These are phyloP conservation scores for Lactarius psammicola DNA, from an alignment of 768 basidiomycete species.

Conservation along the genomic window DNA sequence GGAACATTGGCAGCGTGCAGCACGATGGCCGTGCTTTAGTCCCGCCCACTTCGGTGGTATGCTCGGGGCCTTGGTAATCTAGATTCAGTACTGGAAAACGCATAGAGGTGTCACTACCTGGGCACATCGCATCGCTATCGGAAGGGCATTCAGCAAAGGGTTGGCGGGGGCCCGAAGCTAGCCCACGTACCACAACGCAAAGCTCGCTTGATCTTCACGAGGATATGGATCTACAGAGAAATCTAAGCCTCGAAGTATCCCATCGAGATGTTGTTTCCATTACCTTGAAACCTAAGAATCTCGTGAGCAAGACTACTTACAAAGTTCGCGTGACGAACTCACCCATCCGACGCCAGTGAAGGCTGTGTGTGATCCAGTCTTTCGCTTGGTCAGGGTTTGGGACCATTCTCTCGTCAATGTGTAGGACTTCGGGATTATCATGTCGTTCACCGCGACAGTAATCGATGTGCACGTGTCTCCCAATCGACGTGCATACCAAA, in stretches of 20 bases:
- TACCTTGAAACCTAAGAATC: constrained; percentile 51
- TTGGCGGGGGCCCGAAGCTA: constrained; percentile 40
- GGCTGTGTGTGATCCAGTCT: constrained; percentile 51
- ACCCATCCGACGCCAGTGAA: constrained; percentile 46
- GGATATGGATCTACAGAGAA: constrained; percentile 67
- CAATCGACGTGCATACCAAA: constrained; percentile 51
- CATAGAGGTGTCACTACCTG: constrained; percentile 36
- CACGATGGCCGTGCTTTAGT: constrained; percentile 47
- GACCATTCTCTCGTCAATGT: constrained; percentile 42
- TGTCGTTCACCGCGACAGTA: constrained; percentile 51
- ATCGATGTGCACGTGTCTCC: constrained; percentile 56
- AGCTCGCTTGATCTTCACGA: constrained; percentile 51
- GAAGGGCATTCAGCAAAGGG: not conserved
- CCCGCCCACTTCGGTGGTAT: constrained; percentile 41
- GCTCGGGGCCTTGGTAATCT: constrained; percentile 43
- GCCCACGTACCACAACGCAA: constrained; percentile 36
- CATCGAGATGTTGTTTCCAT: too few relatives aligned
- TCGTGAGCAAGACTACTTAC: not conserved
- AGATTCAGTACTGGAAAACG: not conserved
- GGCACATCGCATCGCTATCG: constrained; percentile 49
- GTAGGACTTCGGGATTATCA: constrained; percentile 44
- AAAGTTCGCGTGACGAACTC: constrained; percentile 38
- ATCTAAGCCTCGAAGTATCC: too few relatives aligned
- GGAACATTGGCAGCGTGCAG: constrained; percentile 54
- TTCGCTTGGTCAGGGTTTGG: constrained; percentile 50